Evolutionary conservation across 2,329 filamentous ascomycete genomes (phyloP).

Genomic region (Microsporum ferrugineum): DNA sequence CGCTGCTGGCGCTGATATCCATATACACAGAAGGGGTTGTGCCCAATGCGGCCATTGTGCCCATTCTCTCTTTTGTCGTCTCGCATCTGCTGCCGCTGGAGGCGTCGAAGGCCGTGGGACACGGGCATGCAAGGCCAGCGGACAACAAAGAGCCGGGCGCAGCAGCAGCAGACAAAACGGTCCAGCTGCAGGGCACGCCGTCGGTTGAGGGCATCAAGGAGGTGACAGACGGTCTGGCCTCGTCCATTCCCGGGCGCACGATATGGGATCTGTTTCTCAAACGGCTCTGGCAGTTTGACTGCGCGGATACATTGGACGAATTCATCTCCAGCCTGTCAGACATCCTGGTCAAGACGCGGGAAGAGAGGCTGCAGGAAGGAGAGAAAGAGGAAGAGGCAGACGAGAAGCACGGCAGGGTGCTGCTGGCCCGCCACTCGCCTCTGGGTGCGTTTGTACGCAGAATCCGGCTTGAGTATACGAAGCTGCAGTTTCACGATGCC

Average conservation of each 20-base stretch:
- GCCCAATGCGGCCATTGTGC: slow-evolving; percentile 57
- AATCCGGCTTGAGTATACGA: slow-evolving; percentile 65
- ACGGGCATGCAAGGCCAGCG: slow-evolving; percentile 11
- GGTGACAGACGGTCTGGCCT: slow-evolving; percentile 35
- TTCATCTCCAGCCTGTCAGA: slow-evolving; percentile 55
- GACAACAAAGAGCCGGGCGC: slow-evolving; percentile 1
- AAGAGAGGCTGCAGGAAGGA: slow-evolving; percentile 46
- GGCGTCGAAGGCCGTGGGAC: not conserved
- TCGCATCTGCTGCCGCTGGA: slow-evolving; percentile 47
- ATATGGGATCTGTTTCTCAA: slow-evolving; percentile 79
- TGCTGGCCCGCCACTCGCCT: slow-evolving; percentile 61
- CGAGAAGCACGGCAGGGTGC: slow-evolving; percentile 41
- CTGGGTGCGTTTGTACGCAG: slow-evolving; percentile 70
- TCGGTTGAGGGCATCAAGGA: slow-evolving; percentile 39
- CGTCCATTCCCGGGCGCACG: slow-evolving; percentile 58
- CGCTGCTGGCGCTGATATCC: slow-evolving; percentile 66
- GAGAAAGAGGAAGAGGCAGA: slow-evolving; percentile 38
- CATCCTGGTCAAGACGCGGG: slow-evolving; percentile 51
- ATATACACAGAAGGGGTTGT: slow-evolving; percentile 65
- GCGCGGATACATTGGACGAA: slow-evolving; percentile 63
- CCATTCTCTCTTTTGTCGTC: slow-evolving; percentile 68
- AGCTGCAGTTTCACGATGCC: slow-evolving; percentile 68
- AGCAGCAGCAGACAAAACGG: not conserved
- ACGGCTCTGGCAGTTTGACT: slow-evolving; percentile 73
- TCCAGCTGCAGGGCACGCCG: slow-evolving; percentile 10